Evolutionary conservation across 257 asterid genomes (phyloP).

Genomic region (Fraxinus quadrangulata): DNA sequence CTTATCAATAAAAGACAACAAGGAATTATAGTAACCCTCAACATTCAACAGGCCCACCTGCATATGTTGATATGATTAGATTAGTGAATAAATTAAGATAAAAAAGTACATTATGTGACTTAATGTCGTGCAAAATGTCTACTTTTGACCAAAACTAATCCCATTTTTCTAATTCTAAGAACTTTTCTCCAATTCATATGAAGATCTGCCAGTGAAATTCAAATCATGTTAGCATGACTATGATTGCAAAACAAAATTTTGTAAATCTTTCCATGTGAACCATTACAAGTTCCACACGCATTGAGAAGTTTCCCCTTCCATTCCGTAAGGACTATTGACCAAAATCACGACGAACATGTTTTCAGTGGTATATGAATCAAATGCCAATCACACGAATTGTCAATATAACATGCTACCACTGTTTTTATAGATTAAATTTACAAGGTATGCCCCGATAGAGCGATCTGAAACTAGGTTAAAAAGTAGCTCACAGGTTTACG

Average conservation of each 20-base stretch:
- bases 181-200: slow-evolving; percentile 23
- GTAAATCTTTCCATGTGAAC: slow-evolving; percentile 32
- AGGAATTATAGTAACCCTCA: slow-evolving; percentile 86
- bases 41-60: slow-evolving; percentile 96
- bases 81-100: not conserved
- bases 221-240: slow-evolving; percentile 17
- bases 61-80: slow-evolving; percentile 20
- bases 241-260: slow-evolving; percentile 28
- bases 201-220: not conserved
- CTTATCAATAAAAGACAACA: slow-evolving; percentile 61
- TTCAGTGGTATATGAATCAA: not conserved
- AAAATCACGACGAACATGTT: not conserved
- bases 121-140: slow-evolving; percentile 5
- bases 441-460: not conserved
- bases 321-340: slow-evolving; percentile 33
- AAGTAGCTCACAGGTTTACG: slow-evolving; percentile 68
- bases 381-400: not conserved
- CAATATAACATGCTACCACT: too few relatives aligned
- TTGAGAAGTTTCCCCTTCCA: slow-evolving; percentile 24
- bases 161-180: not conserved
- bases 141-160: slow-evolving; percentile 24
- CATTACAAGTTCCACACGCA: slow-evolving; percentile 30
- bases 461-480: not conserved
- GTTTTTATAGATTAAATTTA: not conserved
- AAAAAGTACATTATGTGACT: slow-evolving; percentile 5